These are phyloP conservation scores for Plasmodium relictum DNA, from an alignment of 169 alveolate species.

Conservation along the genomic window DNA sequence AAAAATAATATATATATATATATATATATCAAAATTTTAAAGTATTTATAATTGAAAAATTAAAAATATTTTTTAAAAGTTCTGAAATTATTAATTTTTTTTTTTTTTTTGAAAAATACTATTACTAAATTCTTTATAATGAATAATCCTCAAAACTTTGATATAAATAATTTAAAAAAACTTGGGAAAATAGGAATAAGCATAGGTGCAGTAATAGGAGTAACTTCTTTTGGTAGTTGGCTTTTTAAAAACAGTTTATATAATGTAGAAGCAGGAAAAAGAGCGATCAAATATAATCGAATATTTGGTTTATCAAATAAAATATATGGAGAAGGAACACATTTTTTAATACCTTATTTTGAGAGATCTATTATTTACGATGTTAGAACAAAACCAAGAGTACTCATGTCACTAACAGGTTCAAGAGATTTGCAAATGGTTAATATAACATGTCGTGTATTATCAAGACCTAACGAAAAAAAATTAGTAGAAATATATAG, in stretches of 20 bases:
- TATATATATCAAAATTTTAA: no score
- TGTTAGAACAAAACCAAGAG: slow-evolving; percentile 94
- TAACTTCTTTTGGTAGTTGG: slow-evolving; percentile 76
- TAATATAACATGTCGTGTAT: slow-evolving; percentile 93
- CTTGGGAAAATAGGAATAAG: slow-evolving; percentile 63
- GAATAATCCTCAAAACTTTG: slow-evolving; percentile 66
- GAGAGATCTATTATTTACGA: slow-evolving; percentile 96
- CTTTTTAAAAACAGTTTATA: slow-evolving; percentile 77
- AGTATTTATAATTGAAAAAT: no score
- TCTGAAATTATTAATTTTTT: no score
- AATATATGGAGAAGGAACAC: slow-evolving; percentile 97
- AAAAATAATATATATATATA: no score
- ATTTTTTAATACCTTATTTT: slow-evolving; percentile 95
- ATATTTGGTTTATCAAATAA: slow-evolving; percentile 85
- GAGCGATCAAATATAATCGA: slow-evolving; percentile 94
- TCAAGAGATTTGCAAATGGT: slow-evolving; percentile 88
- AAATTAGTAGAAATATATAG: slow-evolving; percentile 90
- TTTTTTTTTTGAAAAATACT: no score
- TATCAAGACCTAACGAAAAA: slow-evolving; percentile 93
- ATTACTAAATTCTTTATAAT: no score
- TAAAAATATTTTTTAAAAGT: no score
- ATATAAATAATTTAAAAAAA: slow-evolving; percentile 44
- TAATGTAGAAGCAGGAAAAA: slow-evolving; percentile 96
- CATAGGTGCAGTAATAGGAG: slow-evolving; percentile 67
- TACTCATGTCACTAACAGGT: slow-evolving; percentile 95